Evolutionary conservation across 2,329 filamentous ascomycete species (phyloP).

Genomic region (Penicillium sumatraense): DNA sequence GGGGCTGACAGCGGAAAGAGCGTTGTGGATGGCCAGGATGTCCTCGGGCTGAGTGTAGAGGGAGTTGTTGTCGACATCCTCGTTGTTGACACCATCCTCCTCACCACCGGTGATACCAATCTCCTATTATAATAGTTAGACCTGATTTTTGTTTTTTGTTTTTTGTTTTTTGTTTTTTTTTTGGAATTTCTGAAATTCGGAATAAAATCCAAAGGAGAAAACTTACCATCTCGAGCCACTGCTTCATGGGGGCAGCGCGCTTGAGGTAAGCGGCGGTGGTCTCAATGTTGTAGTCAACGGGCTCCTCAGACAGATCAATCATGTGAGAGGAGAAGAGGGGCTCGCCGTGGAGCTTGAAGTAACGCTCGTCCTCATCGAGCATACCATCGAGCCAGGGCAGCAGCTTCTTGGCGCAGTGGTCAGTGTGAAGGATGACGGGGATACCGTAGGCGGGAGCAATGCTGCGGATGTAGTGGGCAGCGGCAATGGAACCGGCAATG

Average conservation of each 20-base stretch:
- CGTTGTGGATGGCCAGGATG: slow-evolving; percentile 88
- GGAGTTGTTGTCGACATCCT: slow-evolving; percentile 93
- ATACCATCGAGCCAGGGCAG: slow-evolving; percentile 97
- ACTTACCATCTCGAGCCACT: slow-evolving; percentile 96
- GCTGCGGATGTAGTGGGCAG: slow-evolving; percentile 89
- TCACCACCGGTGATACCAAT: slow-evolving; percentile 96
- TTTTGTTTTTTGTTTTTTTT: too few relatives aligned
- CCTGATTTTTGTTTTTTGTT: too few relatives aligned
- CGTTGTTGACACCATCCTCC: slow-evolving; percentile 98
- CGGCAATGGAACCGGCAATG: slow-evolving; percentile 84
- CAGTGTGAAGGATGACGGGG: slow-evolving; percentile 92
- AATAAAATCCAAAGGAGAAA: neutral
- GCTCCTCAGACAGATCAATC: slow-evolving; percentile 96
- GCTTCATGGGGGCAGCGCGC: slow-evolving; percentile 94
- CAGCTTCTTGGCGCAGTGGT: slow-evolving; percentile 99
- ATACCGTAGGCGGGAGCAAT: slow-evolving; percentile 86
- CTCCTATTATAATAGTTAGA: slow-evolving; percentile 55
- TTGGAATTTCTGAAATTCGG: neutral
- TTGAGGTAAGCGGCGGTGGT: slow-evolving; percentile 93
- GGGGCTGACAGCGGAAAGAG: slow-evolving; percentile 80
- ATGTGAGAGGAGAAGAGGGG: slow-evolving; percentile 97
- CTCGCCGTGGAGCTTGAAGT: slow-evolving; percentile 91
- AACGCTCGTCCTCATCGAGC: slow-evolving; percentile 89
- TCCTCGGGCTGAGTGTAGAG: slow-evolving; percentile 98
- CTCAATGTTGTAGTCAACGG: slow-evolving; percentile 85